Conservation (phyloP, 2,329 filamentous ascomycete species). For the Neofusicoccum kwambonambiense region DNA sequence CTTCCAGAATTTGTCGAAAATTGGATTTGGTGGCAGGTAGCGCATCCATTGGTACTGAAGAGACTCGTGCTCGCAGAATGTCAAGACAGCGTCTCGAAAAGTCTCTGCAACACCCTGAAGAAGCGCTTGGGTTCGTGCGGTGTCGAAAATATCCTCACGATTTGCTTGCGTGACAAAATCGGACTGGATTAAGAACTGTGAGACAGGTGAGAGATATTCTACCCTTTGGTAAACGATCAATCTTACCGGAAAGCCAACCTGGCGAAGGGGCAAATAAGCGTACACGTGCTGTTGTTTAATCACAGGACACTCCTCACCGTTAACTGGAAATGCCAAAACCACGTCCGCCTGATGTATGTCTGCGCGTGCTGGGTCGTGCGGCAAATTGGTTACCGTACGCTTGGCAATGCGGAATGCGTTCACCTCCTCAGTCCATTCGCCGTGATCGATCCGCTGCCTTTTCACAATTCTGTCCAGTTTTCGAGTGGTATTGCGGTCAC, state of each 20-base stretch:
- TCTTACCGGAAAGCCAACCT: constrained; percentile 44
- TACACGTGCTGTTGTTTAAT: constrained; percentile 45
- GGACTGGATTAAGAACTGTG: not conserved
- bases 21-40: not conserved
- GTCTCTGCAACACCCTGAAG: not conserved
- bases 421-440: not conserved
- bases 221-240: too few relatives aligned
- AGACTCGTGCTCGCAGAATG: not conserved
- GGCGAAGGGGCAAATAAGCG: constrained; percentile 48
- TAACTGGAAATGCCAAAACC: constrained; percentile 49
- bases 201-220: too few relatives aligned
- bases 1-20: not conserved
- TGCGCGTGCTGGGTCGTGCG: not conserved
- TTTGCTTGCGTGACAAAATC: not conserved
- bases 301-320: constrained; percentile 30
- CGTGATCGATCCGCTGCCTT: not conserved
- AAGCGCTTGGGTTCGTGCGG: not conserved
- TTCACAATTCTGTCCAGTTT: not conserved
- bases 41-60: not conserved
- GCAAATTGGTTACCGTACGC: not conserved
- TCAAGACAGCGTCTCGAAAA: not conserved
- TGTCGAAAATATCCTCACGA: not conserved
- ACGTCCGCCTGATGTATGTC: constrained; percentile 32
- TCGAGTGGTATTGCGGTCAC: not conserved
- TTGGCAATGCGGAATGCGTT: not conserved